These are phyloP conservation scores for Peronosclerospora sorghi DNA, from an alignment of 352 stramenopile species.

Conservation along the genomic window DNA sequence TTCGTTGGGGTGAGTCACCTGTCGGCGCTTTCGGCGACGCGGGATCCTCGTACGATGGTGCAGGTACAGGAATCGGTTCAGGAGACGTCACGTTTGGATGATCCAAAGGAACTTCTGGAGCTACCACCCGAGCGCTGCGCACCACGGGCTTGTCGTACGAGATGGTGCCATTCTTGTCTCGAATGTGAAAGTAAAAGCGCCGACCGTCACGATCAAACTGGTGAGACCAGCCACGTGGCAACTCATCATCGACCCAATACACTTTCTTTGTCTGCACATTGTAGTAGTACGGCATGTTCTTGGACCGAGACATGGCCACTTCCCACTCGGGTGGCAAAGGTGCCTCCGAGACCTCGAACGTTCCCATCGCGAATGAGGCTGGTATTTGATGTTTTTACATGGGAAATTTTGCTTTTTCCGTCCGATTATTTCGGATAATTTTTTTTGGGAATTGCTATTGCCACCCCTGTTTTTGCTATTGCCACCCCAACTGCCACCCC, in stretches of 20 bases:
- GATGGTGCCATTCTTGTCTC: slow-evolving; percentile 50
- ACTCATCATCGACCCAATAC: slow-evolving; percentile 76
- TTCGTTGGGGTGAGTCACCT: slow-evolving; percentile 10
- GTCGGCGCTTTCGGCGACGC: slow-evolving; percentile 5
- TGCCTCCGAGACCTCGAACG: slow-evolving; percentile 40
- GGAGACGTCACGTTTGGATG: slow-evolving; percentile 8
- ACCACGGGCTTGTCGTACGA: slow-evolving; percentile 70
- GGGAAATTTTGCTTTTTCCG: no score
- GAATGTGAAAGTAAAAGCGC: slow-evolving; percentile 69
- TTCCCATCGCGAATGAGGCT: background rate
- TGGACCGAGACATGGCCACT: slow-evolving; percentile 67
- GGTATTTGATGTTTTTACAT: no score
- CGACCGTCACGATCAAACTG: slow-evolving; percentile 57
- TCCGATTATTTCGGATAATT: no score
- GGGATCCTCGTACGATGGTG: slow-evolving; percentile 28
- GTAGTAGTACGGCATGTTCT: slow-evolving; percentile 83
- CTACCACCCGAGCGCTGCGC: background rate
- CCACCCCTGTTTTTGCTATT: no score
- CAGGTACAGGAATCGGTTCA: slow-evolving; percentile 32
- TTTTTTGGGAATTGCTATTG: no score
- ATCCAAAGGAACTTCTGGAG: background rate
- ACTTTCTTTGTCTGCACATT: slow-evolving; percentile 64
- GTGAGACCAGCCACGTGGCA: slow-evolving; percentile 69
- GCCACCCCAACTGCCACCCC: no score
- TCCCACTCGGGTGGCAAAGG: slow-evolving; percentile 62